Conservation (phyloP, 352 stramenopile species). For the Blastocystis sp. region DNA sequence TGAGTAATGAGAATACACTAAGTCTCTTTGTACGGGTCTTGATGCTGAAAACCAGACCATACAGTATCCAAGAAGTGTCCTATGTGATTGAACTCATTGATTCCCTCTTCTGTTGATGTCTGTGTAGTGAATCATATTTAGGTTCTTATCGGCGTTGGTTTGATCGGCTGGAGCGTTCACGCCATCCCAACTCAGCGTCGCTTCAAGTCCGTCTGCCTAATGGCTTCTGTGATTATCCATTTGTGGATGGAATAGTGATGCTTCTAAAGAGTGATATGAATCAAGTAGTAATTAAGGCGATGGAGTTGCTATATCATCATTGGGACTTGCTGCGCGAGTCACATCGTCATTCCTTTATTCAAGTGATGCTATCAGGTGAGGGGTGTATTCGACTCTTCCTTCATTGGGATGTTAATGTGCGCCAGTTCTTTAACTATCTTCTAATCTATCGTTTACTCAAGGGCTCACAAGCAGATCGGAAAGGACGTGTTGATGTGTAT, state of each 20-base stretch:
- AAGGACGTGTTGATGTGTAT: constrained; percentile 46
- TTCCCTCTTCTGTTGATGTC: neutral
- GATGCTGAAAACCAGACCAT: constrained; percentile 38
- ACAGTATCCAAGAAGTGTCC: constrained; percentile 56
- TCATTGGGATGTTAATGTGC: constrained; percentile 62
- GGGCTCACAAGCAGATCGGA: neutral
- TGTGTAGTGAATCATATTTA: neutral
- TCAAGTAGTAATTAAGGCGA: constrained; percentile 63
- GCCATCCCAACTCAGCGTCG: constrained; percentile 37
- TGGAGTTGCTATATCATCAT: constrained; percentile 66
- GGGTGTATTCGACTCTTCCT: constrained; percentile 7
- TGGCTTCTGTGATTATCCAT: constrained; percentile 43
- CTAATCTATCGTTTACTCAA: constrained; percentile 42
- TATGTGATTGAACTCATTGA: constrained; percentile 64
- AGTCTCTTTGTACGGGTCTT: constrained; percentile 55
- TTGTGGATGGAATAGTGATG: constrained; percentile 30
- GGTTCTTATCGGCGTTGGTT: constrained; percentile 62
- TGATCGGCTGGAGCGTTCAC: constrained; percentile 45
- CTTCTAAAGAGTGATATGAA: constrained; percentile 66
- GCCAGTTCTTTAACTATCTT: constrained; percentile 65
- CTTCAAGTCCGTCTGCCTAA: constrained; percentile 18
- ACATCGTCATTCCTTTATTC: constrained; percentile 19
- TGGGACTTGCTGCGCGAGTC: constrained; percentile 39
- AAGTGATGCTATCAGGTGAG: constrained; percentile 11
- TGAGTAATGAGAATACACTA: constrained; percentile 60